These are phyloP conservation scores for Voacanga thouarsii DNA, from an alignment of 257 asterid genomes.

Conservation along the genomic window DNA sequence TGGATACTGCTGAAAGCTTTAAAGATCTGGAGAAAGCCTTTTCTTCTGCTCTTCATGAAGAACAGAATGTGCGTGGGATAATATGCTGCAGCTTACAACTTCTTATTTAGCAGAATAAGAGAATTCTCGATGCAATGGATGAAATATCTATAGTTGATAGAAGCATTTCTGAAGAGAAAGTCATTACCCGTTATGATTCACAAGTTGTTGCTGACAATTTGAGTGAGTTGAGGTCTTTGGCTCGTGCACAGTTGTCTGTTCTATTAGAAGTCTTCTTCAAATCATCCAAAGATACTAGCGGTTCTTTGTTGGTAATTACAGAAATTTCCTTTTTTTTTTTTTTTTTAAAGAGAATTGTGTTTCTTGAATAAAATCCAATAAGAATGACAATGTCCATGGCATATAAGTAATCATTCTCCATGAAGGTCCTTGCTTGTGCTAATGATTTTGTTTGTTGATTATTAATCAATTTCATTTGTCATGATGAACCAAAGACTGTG, in stretches of 20 bases:
- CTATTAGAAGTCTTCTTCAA: slow-evolving; percentile 51
- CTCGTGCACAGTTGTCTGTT: slow-evolving; percentile 48
- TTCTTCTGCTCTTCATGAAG: slow-evolving; percentile 63
- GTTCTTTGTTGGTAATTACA: slow-evolving; percentile 60
- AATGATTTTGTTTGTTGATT: not conserved
- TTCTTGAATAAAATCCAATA: not conserved
- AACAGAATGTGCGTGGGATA: slow-evolving; percentile 62
- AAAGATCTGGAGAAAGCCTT: slow-evolving; percentile 55
- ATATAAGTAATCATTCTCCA: not conserved
- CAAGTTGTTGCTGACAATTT: slow-evolving; percentile 62
- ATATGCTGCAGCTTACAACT: slow-evolving; percentile 82
- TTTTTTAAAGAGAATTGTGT: not conserved
- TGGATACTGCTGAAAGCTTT: slow-evolving; percentile 75
- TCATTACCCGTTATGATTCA: slow-evolving; percentile 48
- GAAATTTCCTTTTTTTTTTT: not conserved
- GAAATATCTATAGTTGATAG: slow-evolving; percentile 31
- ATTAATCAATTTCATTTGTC: not conserved
- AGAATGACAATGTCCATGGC: not conserved
- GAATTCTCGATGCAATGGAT: slow-evolving; percentile 49
- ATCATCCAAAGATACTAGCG: slow-evolving; percentile 65
- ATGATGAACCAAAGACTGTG: not conserved
- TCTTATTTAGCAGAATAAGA: slow-evolving; percentile 78
- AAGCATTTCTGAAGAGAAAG: slow-evolving; percentile 50
- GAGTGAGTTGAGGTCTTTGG: slow-evolving; percentile 52
- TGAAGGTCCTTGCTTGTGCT: not conserved